phyloP scores from a whole-genome alignment of 2,329 filamentous ascomycete genomes.

The Chaetomiaceae sp. region DNA sequence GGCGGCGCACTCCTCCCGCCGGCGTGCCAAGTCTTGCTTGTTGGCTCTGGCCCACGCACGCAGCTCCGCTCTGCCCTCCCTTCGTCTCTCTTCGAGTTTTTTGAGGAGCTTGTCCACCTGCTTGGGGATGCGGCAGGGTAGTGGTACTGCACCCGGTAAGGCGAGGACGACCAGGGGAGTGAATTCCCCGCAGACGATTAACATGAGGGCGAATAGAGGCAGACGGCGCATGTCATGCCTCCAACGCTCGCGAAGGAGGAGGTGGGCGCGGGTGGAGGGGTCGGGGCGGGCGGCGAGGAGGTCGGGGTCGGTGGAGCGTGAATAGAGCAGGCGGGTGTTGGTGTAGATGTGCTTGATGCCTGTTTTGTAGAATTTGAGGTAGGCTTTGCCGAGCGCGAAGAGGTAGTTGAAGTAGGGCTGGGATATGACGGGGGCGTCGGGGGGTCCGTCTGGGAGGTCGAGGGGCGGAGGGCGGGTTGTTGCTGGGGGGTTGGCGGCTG shows the following conservation, averaged over 20 bases:
- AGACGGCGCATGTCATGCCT: slow-evolving; percentile 71
- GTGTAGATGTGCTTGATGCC: slow-evolving; percentile 70
- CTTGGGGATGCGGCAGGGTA: slow-evolving; percentile 74
- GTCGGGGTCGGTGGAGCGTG: slow-evolving; percentile 36
- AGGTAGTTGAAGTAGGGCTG: slow-evolving; percentile 43
- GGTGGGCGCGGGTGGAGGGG: slow-evolving; percentile 58
- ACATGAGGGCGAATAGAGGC: slow-evolving; percentile 70
- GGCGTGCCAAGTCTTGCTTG: slow-evolving; percentile 22
- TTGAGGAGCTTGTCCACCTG: slow-evolving; percentile 59
- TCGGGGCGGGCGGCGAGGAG: slow-evolving; percentile 29
- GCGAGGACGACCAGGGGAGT: slow-evolving; percentile 74
- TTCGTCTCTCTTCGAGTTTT: slow-evolving; percentile 50
- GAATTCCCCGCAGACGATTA: slow-evolving; percentile 79
- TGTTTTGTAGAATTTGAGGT: slow-evolving; percentile 80
- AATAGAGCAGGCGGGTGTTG: slow-evolving; percentile 55
- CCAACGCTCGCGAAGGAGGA: slow-evolving; percentile 65
- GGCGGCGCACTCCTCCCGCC: background rate
- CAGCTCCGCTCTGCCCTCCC: slow-evolving; percentile 26
- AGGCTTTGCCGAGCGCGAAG: slow-evolving; percentile 65
- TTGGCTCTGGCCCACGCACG: background rate
- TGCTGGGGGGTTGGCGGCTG: slow-evolving; percentile 58
- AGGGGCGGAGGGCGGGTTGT: slow-evolving; percentile 71
- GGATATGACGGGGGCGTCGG: slow-evolving; percentile 30
- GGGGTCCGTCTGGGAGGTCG: slow-evolving; percentile 52
- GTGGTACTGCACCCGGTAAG: slow-evolving; percentile 67